Evolutionary conservation across 1,139 yeast species (phyloP).

Genomic region (Kodamaea sp.): DNA sequence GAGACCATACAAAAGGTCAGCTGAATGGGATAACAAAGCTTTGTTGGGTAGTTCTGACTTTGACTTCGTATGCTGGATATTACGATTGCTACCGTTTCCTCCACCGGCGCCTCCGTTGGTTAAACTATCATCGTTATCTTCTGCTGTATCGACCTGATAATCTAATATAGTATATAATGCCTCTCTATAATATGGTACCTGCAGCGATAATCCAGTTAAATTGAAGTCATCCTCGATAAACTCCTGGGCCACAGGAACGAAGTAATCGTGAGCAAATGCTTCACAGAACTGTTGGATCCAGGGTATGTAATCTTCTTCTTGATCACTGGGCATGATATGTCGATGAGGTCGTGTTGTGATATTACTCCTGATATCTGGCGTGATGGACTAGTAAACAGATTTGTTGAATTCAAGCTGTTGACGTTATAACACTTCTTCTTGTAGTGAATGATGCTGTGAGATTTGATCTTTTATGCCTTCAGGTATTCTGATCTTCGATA

Average conservation of each 20-base stretch:
- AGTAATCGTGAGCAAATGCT: slow-evolving; percentile 87
- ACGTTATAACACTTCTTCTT: no score
- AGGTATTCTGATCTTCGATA: no score
- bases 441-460: no score
- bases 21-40: slow-evolving; percentile 82
- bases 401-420: no score
- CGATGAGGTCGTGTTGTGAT: slow-evolving; percentile 1
- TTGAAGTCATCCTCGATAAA: slow-evolving; percentile 97
- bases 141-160: slow-evolving; percentile 79
- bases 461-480: no score
- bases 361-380: no score
- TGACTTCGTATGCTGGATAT: slow-evolving; percentile 10
- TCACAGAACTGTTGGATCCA: slow-evolving; percentile 93
- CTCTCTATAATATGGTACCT: slow-evolving; percentile 89
- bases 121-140: slow-evolving; percentile 25
- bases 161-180: slow-evolving; percentile 84
- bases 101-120: slow-evolving; percentile 10
- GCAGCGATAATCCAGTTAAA: slow-evolving; percentile 80
- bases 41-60: slow-evolving; percentile 60
- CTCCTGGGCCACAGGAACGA: slow-evolving; percentile 89
- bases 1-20: slow-evolving; percentile 87
- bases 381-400: no score
- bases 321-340: slow-evolving; percentile 41
- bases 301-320: slow-evolving; percentile 66
- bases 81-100: slow-evolving; percentile 7